A percentile compares a stretch with the other conserved stretches of the same genome.
These are phyloP conservation scores for Sisymbrium altissimum DNA, from an alignment of 345 rosid genomes.

Conservation along the genomic window DNA sequence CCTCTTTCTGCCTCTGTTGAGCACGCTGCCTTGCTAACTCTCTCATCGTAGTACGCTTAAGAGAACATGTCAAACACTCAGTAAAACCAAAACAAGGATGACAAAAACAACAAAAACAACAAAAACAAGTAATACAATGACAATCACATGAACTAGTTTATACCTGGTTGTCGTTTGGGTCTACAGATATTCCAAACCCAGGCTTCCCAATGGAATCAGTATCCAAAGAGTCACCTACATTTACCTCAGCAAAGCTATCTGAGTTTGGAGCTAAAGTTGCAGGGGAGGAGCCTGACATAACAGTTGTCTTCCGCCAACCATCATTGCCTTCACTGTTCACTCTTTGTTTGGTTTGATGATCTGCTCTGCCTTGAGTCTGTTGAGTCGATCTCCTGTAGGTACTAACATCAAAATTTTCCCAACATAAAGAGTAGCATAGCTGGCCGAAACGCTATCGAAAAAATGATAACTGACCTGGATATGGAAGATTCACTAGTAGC, in stretches of 20 bases:
- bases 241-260: conserved; percentile 41
- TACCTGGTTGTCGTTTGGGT: conserved; percentile 52
- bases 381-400: conserved; percentile 64
- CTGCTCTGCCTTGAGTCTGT: conserved; percentile 51
- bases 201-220: conserved; percentile 38
- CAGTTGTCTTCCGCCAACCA: conserved; percentile 51
- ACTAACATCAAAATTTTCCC: conserved; percentile 35
- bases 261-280: conserved; percentile 32
- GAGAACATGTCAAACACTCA: conserved; percentile 17
- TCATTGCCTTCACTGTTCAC: conserved; percentile 50
- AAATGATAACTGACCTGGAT: conserved; percentile 55
- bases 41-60: conserved; percentile 68
- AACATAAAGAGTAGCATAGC: conserved; percentile 27
- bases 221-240: conserved; percentile 32
- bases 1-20: conserved; percentile 71
- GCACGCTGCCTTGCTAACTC: conserved; percentile 70
- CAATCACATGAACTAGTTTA: conserved; percentile 36
- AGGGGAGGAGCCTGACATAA: conserved; percentile 35
- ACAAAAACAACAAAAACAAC: conserved; percentile 21
- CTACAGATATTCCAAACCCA: conserved; percentile 36
- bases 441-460: conserved; percentile 21
- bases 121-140: conserved; percentile 1
- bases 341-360: conserved; percentile 57
- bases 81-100: conserved; percentile 3
- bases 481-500: conserved; percentile 15